Conservation (phyloP, 352 stramenopile genomes). For the Thraustotheca clavata region DNA sequence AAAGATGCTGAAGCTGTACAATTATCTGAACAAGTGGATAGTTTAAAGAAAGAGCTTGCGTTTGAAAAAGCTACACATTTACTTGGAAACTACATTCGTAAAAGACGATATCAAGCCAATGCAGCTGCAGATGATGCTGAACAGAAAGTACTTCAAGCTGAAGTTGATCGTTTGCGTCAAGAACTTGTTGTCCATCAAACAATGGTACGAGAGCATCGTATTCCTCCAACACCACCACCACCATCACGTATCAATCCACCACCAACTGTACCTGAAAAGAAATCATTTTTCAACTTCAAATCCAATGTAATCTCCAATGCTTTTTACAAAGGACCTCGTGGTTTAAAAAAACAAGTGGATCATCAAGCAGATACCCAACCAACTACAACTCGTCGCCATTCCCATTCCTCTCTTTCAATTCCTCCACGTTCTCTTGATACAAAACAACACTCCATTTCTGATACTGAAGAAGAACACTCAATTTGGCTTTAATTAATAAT, state of each 20-base stretch:
- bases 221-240: background rate
- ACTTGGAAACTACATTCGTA: constrained; percentile 7
- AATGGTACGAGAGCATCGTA: background rate
- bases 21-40: constrained; percentile 3
- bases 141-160: background rate
- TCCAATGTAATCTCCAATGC: constrained; percentile 10
- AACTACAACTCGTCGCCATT: no score
- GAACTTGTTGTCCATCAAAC: constrained; percentile 13
- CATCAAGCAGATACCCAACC: no score
- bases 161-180: background rate
- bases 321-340: constrained; percentile 11
- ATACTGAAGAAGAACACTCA: no score
- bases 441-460: no score
- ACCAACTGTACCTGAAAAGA: constrained; percentile 1
- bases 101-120: constrained; percentile 2
- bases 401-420: no score
- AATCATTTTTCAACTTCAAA: background rate
- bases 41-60: constrained; percentile 5
- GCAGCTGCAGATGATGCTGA: background rate
- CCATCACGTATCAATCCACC: background rate
- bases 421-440: no score
- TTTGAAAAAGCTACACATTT: constrained; percentile 16
- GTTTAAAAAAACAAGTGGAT: constrained; percentile 3
- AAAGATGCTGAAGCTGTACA: constrained; percentile 14
- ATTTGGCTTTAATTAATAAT: no score